These are phyloP conservation scores for Lactarius sp. DNA, from an alignment of 768 basidiomycete genomes.

Conservation along the genomic window DNA sequence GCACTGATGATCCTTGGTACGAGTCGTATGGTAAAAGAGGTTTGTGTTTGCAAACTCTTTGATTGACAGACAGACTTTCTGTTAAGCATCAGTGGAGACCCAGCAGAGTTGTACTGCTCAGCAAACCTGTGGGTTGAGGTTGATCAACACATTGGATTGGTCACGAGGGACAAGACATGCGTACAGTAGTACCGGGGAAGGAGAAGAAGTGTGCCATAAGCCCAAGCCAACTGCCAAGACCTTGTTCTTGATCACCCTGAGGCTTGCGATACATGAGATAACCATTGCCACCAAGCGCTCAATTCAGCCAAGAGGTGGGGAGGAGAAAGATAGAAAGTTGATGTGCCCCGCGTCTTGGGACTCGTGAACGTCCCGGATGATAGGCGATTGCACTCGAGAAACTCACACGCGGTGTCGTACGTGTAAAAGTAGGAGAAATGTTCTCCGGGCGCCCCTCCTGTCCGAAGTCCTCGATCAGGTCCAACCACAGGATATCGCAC, in stretches of 20 bases:
- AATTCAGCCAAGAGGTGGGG: neutral
- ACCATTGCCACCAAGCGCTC: conserved; percentile 35
- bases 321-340: conserved; percentile 25
- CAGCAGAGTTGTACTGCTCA: too few species aligned
- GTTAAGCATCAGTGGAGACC: too few species aligned
- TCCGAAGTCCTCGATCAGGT: conserved; percentile 96
- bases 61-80: too few species aligned
- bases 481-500: conserved; percentile 99
- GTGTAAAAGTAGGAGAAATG: conserved; percentile 91
- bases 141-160: too few species aligned
- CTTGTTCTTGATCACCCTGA: conserved; percentile 96
- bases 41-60: too few species aligned
- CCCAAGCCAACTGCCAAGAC: conserved; percentile 82
- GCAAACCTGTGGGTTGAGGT: too few species aligned
- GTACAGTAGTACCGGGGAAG: conserved; percentile 36
- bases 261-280: conserved; percentile 98
- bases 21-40: too few species aligned
- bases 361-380: conserved; percentile 90
- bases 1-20: too few species aligned
- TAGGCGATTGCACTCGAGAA: conserved; percentile 94
- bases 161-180: too few species aligned
- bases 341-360: conserved; percentile 89
- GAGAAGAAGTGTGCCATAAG: conserved; percentile 95
- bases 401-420: conserved; percentile 98
- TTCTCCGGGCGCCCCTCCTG: conserved; percentile 84